Conservation (phyloP, 805 yeast genomes). For the Zygotorulaspora sp. region DNA sequence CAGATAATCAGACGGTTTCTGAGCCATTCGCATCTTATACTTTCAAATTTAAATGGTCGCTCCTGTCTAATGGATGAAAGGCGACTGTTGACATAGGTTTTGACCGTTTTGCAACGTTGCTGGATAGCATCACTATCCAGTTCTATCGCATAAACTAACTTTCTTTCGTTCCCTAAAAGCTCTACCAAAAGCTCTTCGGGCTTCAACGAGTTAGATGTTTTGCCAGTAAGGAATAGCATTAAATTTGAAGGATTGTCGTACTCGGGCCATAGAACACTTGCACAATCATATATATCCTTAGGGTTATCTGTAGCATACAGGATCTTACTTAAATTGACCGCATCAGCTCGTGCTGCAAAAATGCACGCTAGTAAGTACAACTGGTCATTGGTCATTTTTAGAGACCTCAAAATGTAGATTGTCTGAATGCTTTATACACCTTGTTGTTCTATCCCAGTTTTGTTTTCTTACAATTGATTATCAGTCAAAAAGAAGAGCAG, state of each 20-base stretch:
- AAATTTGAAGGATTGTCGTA: conserved; percentile 24
- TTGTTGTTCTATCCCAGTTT: too few relatives aligned
- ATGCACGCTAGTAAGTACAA: conserved; percentile 23
- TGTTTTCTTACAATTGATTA: too few relatives aligned
- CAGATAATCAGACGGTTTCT: conserved; percentile 25
- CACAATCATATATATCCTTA: conserved; percentile 18
- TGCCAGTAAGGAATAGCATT: conserved; percentile 12
- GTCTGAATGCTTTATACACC: too few relatives aligned
- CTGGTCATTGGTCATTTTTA: conserved; percentile 23
- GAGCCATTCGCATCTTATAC: conserved; percentile 17
- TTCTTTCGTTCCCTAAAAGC: conserved; percentile 17
- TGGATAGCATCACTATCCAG: conserved; percentile 16
- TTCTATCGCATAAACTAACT: conserved; percentile 25
- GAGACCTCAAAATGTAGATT: too few relatives aligned
- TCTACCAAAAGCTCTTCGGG: conserved; percentile 33
- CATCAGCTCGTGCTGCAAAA: conserved; percentile 26
- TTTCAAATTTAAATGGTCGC: conserved; percentile 2
- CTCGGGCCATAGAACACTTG: conserved; percentile 34
- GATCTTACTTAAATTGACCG: conserved; percentile 8
- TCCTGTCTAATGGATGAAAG: conserved; percentile 8
- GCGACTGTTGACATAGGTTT: conserved; percentile 15
- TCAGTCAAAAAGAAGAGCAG: too few relatives aligned
- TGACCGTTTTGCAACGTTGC: conserved; percentile 14
- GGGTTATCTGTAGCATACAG: conserved; percentile 11
- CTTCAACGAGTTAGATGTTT: not conserved